Evolutionary conservation across 352 stramenopile species (phyloP), one percentile per base, ranked within the genome.

Genomic region (Phytophthora meadii): DNA sequence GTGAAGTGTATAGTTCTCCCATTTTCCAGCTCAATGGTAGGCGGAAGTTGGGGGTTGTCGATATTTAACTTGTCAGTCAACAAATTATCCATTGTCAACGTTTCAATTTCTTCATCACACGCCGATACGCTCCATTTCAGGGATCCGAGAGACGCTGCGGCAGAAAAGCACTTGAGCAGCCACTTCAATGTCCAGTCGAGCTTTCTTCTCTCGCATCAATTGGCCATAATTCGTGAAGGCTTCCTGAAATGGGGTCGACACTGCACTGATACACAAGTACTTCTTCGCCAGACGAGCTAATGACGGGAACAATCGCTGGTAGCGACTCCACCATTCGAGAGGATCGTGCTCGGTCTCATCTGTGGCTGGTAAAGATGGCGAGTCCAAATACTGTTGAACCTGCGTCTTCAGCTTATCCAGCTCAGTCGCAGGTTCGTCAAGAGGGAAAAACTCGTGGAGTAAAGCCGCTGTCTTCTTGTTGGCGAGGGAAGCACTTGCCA

Each of bases 121-220:
- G 52, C 89, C 89, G 60, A 94, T 91, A 36, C 85, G 85, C 37
- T 94, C 83, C 83, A 94, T 94, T 66, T 94, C 87, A 11, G 84
- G 82, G 37, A 94, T 92, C 7, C 83, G 66, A 36, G 79, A 92
- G 3, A 90, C 86, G 39, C 83, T 92, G 39, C 84, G 81, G 55
- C 84, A 90, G 55, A 94, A 94, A 19, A 94, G 69, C 39, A 92
- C 86, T 63, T 92, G 84, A 14, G 82, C 82, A 15, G 83, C 82
- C 5, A 94, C 81, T 64, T 93, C 82, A 28, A 92, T 93, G 61
- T 92, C 84, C 8, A 94, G 54, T 1, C 84, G 74, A 50, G 79
- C 79, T 55, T 89, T 91, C 61, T 92, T 92, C 68, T 92, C 84
- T 14, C 76, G 74, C 81, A 92, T 90, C 54, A 92, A 70, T 56